phyloP scores from a whole-genome alignment of 257 asterid species.

The Avicennia marina region DNA sequence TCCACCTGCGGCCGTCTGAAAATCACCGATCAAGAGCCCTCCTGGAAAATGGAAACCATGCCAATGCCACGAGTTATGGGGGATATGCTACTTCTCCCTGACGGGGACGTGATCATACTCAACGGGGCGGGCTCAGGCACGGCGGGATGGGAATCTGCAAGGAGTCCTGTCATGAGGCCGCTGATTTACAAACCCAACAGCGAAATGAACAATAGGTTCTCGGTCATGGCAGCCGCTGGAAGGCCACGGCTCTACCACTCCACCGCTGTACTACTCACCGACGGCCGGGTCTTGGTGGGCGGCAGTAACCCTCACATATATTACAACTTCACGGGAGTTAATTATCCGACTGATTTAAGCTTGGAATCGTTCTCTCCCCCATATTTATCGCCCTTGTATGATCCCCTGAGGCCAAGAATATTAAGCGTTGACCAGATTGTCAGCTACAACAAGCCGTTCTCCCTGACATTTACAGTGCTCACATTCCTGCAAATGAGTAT shows the following conservation, averaged over 20 bases:
- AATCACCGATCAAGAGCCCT: conserved; percentile 22
- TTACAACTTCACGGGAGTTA: conserved; percentile 49
- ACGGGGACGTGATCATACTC: conserved; percentile 45
- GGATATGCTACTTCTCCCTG: conserved; percentile 60
- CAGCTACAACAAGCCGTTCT: conserved; percentile 25
- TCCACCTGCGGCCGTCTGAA: conserved; percentile 51
- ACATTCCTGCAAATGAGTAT: conserved; percentile 7
- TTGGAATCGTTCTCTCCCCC: conserved; percentile 67
- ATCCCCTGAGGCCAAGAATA: conserved; percentile 34
- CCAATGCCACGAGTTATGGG: conserved; percentile 67
- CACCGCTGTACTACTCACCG: conserved; percentile 42
- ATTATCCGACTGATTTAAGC: conserved; percentile 62
- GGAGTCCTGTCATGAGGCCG: conserved; percentile 44
- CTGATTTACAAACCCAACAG: conserved; percentile 36
- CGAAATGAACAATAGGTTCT: conserved; percentile 14
- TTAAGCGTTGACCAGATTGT: conserved; percentile 9
- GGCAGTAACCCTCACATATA: conserved; percentile 61
- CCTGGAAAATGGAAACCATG: conserved; percentile 60
- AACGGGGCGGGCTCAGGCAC: conserved; percentile 63
- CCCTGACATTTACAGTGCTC: conserved; percentile 27
- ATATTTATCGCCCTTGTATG: conserved; percentile 30
- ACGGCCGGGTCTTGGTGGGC: conserved; percentile 56
- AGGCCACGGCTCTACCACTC: conserved; percentile 71
- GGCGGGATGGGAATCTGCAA: conserved; percentile 55
- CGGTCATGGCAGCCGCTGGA: conserved; percentile 26